A percentile compares a stretch with the other conserved stretches of the same genome.
Conservation (phyloP, 331 rosid species). For the Ulmus americana region DNA sequence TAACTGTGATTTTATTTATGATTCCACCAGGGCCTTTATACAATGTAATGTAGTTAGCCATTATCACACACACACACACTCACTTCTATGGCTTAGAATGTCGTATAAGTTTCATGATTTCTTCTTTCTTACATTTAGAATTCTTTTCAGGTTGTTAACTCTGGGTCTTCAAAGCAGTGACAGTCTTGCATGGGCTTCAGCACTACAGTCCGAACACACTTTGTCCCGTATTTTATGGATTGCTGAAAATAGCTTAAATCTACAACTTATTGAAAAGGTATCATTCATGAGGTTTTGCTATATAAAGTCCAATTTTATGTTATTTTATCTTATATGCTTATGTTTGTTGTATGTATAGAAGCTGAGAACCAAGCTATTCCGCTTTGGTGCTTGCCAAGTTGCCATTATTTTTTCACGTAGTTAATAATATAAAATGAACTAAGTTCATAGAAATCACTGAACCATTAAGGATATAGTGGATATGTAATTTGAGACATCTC, state of each 20-base stretch:
- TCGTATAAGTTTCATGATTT: slow-evolving; percentile 10
- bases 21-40: neutral
- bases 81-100: neutral
- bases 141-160: slow-evolving; percentile 53
- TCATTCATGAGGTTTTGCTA: neutral
- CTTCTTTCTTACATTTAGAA: slow-evolving; percentile 11
- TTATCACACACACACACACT: neutral
- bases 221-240: slow-evolving; percentile 66
- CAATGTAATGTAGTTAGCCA: slow-evolving; percentile 6
- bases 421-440: neutral
- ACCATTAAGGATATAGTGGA: neutral
- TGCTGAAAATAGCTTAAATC: slow-evolving; percentile 70
- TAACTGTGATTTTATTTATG: neutral
- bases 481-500: neutral
- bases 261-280: slow-evolving; percentile 86
- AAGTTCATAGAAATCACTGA: neutral
- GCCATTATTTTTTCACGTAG: neutral
- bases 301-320: neutral
- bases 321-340: neutral
- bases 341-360: neutral
- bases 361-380: neutral
- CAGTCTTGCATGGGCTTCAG: slow-evolving; percentile 53
- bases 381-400: neutral
- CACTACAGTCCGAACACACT: slow-evolving; percentile 54
- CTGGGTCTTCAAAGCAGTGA: slow-evolving; percentile 62